Conservation (phyloP, 73 alveolate species). For the Blepharisma stoltei region DNA sequence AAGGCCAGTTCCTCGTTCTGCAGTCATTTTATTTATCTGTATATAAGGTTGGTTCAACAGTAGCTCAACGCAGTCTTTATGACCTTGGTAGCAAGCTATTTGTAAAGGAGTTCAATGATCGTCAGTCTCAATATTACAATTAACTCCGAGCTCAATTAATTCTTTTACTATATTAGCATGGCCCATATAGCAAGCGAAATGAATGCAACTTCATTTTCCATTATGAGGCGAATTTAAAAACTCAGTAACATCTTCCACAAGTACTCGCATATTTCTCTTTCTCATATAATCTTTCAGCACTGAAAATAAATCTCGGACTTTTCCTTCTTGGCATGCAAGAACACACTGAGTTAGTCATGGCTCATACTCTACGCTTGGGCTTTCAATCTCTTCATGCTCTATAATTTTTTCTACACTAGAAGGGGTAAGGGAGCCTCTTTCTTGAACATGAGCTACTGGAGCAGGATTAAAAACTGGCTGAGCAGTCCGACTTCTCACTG, state of each 20-base stretch:
- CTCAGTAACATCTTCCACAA: neutral
- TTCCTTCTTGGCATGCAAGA: conserved; percentile 20
- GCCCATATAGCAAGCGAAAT: neutral
- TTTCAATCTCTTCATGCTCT: no score
- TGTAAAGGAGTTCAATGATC: conserved; percentile 26
- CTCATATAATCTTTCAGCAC: neutral
- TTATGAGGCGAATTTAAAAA: conserved; percentile 11
- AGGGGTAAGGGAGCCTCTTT: no score
- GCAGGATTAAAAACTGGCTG: no score
- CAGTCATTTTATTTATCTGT: conserved; percentile 9
- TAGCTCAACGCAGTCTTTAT: neutral
- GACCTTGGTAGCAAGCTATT: conserved; percentile 21
- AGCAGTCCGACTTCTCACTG: no score
- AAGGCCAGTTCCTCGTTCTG: conserved; percentile 23
- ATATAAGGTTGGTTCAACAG: neutral
- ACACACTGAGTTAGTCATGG: neutral
- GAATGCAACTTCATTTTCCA: conserved; percentile 1
- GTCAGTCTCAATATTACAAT: neutral
- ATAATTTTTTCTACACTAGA: no score
- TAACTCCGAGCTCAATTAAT: conserved; percentile 3
- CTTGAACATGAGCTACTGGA: no score
- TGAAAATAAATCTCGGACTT: neutral
- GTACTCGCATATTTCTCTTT: neutral
- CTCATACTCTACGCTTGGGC: no score
- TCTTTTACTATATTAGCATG: neutral